Evolutionary conservation across 2,329 filamentous ascomycete genomes (phyloP).

Genomic region (Trichophyton schoenleinii): DNA sequence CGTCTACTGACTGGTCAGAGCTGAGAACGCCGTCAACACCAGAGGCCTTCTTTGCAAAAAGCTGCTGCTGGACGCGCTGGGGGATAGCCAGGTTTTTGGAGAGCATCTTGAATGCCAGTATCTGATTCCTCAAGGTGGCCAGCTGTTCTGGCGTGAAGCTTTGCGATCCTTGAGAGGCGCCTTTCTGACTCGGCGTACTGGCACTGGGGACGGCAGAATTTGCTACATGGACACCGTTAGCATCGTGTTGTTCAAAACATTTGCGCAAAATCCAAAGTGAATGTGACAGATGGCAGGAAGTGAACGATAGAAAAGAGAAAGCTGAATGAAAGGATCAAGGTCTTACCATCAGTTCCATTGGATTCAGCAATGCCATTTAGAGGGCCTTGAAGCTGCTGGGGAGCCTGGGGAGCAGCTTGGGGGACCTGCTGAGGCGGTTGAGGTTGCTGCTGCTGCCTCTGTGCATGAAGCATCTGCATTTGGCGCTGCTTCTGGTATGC

Average conservation of each 20-base stretch:
- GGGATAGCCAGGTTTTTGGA: conserved; percentile 79
- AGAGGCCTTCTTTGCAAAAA: conserved; percentile 51
- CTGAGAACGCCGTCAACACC: conserved; percentile 23
- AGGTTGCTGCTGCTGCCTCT: conserved; percentile 35
- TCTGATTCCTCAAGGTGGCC: conserved; percentile 66
- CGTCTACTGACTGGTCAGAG: conserved; percentile 28
- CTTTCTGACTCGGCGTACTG: conserved; percentile 19
- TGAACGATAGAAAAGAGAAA: conserved; percentile 8
- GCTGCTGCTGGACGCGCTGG: conserved; percentile 61
- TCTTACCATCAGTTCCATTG: conserved; percentile 32
- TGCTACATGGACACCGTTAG: conserved; percentile 14
- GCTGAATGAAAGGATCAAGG: conserved; percentile 1
- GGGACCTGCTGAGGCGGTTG: conserved; percentile 30
- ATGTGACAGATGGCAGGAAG: background rate
- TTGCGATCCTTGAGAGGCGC: conserved; percentile 27
- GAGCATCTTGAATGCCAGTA: conserved; percentile 79
- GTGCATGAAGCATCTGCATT: conserved; percentile 33
- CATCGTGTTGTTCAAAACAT: conserved; percentile 15
- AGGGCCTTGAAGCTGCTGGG: conserved; percentile 18
- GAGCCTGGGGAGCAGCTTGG: background rate
- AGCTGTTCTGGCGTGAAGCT: conserved; percentile 72
- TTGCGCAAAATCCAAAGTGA: conserved; percentile 11
- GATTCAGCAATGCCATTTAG: conserved; percentile 27
- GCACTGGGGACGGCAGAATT: conserved; percentile 7
- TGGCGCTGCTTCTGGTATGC: conserved; percentile 46